phyloP scores from a whole-genome alignment of 176 grass and related monocot species.

The Canna indica region DNA sequence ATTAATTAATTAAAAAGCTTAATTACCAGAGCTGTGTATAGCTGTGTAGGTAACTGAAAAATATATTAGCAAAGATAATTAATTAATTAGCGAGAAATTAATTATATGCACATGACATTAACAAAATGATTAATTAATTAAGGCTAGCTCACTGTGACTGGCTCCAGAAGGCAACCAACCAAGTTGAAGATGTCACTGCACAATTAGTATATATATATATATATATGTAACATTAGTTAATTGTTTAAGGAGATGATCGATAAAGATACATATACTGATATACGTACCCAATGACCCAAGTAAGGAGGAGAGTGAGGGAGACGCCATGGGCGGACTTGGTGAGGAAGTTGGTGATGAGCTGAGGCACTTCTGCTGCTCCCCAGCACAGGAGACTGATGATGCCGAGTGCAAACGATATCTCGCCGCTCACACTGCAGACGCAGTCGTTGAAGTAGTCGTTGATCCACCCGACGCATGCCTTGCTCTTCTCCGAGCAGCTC shows the following conservation, averaged over 20 bases:
- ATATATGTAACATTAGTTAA: too few relatives aligned
- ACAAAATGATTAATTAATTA: neutral
- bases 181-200: constrained; percentile 19
- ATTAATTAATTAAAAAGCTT: too few relatives aligned
- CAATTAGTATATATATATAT: too few relatives aligned
- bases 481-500: neutral
- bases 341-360: constrained; percentile 19
- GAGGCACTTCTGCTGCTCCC: constrained; percentile 11
- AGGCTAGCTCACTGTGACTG: constrained; percentile 5
- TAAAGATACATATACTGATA: neutral
- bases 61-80: neutral
- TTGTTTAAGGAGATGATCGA: neutral
- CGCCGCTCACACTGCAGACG: neutral
- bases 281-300: constrained; percentile 18
- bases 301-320: constrained; percentile 14
- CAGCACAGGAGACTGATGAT: constrained; percentile 13
- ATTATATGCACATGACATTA: neutral
- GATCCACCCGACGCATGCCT: constrained; percentile 16
- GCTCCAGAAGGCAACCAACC: constrained; percentile 17
- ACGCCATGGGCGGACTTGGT: constrained; percentile 16
- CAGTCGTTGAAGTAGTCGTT: constrained; percentile 12
- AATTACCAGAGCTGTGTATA: constrained; percentile 18
- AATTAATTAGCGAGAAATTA: neutral
- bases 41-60: constrained; percentile 22
- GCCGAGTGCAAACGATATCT: constrained; percentile 13